Evolutionary conservation across 768 basidiomycete species (phyloP), one percentile per base, ranked within the genome.

Genomic region (Aureoboletus auriporus): DNA sequence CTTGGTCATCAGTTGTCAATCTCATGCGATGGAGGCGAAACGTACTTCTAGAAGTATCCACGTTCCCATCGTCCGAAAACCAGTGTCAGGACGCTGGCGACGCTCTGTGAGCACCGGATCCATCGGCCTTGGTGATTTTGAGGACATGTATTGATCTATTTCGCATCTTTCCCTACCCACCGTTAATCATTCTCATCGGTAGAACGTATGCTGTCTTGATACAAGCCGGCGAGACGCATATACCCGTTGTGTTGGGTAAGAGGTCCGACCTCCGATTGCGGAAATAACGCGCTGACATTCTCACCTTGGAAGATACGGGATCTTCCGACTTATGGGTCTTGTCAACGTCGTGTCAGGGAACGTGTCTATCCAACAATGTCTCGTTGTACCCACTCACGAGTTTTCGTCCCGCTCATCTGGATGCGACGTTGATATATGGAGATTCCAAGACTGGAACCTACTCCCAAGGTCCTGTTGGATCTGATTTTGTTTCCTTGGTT

Each of bases 261-360:
- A 39, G 2, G 30, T 8, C 29, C 23, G n/a, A 16, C 39, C 11
- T 28, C 6, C 2, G 1, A 10, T 42, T 6, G 8, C 35, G 8
- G 12, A 16, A 29, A 23, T 12, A 23, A 11, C 2, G 33, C 26
- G 17, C 44, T 62, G 26, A 61, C 30, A 1, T 28, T 9, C 13
- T 8, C 29, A 13, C 31, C 16, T 36, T n/a, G 38, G 6, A 46
- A 86, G 87, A 89, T 53, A 87, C 86, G 2, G 87, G 87, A 38
- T 89, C 87, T 3, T 82, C 87, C 5, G 87, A 90, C 58, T 62
- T 89, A 6, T 90, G 88, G 88, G 75, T 84, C 9, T 64, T 83
- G 26, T 84, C 84, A 0, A 75, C 80, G 42, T 66, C 73, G 0
- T 89, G 84, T 60, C 65, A 63, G 9, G 53, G 57, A n/a, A 55